These are phyloP conservation scores for Amanita fuliginea DNA, from an alignment of 768 basidiomycete species.

Conservation along the genomic window DNA sequence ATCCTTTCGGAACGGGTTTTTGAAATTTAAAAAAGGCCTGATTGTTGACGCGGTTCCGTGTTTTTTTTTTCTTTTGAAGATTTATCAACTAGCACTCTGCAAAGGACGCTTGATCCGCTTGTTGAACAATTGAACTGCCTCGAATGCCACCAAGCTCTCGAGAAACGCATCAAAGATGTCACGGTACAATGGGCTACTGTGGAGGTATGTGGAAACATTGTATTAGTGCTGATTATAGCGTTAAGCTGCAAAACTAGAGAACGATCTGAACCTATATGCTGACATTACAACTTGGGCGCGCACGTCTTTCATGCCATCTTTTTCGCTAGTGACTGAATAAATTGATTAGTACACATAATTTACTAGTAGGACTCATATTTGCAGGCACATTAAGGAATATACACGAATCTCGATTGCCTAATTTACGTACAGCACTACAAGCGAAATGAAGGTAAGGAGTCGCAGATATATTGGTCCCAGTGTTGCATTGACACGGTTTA, in stretches of 20 bases:
- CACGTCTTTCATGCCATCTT: neutral
- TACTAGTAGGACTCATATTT: neutral
- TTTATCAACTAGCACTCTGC: conserved; percentile 16
- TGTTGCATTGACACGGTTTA: no score
- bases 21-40: no score
- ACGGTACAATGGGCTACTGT: conserved; percentile 20
- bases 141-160: conserved; percentile 15
- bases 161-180: conserved; percentile 16
- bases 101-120: conserved; percentile 16
- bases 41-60: neutral
- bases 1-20: conserved; percentile 5
- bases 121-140: conserved; percentile 18
- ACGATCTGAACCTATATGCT: neutral
- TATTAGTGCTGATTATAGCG: neutral
- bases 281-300: neutral
- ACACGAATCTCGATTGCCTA: neutral
- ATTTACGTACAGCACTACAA: no score
- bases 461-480: no score
- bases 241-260: conserved; percentile 1
- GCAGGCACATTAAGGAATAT: neutral
- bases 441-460: no score
- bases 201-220: conserved; percentile 13
- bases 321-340: neutral
- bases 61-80: conserved; percentile 12
- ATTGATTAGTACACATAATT: neutral